Base-by-base conservation (phyloP, 2,329 filamentous ascomycete species). In the Xylaria sp. region DNA sequence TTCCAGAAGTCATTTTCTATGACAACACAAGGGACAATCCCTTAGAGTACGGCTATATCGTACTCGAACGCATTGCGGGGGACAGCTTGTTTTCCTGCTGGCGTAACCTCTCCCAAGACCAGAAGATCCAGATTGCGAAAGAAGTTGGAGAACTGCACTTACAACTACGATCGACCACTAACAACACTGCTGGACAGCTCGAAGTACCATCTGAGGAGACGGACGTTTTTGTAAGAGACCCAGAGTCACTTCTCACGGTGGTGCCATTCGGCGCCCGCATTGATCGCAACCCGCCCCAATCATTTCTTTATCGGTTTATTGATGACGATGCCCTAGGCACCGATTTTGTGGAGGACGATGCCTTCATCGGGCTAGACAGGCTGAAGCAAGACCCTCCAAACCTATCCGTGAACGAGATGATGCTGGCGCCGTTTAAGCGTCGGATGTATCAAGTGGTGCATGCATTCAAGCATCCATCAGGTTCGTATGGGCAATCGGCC, bases 1-100 rank as follows among this genome's bases (percentile, higher is more conserved):
- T 46, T 2, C 52, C 56, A 2, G 34, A 48, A 17, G 46, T 59
- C 0, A 59, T 59, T 22, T 29, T 18, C 2, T 59, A 53, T 49
- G 56, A 59, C 19, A 38, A 29, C 11, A 48, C 52, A 11, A 7
- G 17, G 2, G n/a, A 56, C 18, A 59, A 59, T 16, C 13, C 50
- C 8, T 26, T 59, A 7, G n/a, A 26, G 0, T 40, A 45, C 2
- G 19, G 9, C 26, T 56, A 53, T 21, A 22, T 48, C 17, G 39
- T 55, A 19, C 13, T 51, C 9, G 45, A 45, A 1, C 54, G 50
- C 7, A 13, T 53, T 20, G 46, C 54, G 21, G 54, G 54, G 19
- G 47, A 26, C 7, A 34, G 6, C 34, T 42, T 56, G 19, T 1
- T 37, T 0, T 7, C 20, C 1, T 39, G 50, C 19, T 50, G 42